phyloP scores from a whole-genome alignment of 78 protist genomes.

The Dictyostelium citrinum region DNA sequence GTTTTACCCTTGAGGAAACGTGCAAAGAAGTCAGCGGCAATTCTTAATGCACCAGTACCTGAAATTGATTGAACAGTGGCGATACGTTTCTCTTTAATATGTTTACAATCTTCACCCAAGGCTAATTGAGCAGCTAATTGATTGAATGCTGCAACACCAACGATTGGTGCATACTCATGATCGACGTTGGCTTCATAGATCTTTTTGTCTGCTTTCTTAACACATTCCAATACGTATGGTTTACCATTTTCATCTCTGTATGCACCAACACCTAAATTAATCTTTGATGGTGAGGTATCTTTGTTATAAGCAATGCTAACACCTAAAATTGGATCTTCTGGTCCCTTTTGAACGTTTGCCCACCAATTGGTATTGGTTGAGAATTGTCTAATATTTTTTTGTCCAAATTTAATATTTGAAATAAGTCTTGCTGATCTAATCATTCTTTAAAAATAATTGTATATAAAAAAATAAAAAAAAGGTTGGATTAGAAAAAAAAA shows the following conservation, averaged over 20 bases:
- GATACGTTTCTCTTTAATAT: constrained; percentile 47
- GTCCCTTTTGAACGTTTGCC: constrained; percentile 78
- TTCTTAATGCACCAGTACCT: constrained; percentile 98
- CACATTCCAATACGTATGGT: constrained; percentile 82
- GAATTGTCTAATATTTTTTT: neutral
- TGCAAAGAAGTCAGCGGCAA: constrained; percentile 87
- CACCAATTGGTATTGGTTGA: constrained; percentile 20
- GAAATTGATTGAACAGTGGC: constrained; percentile 94
- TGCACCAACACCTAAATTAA: constrained; percentile 92
- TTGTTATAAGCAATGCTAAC: constrained; percentile 77
- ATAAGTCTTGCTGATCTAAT: neutral
- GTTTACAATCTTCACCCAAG: constrained; percentile 43
- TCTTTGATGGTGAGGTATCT: constrained; percentile 81
- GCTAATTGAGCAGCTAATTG: constrained; percentile 58
- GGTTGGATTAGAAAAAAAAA: neutral
- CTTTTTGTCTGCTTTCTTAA: constrained; percentile 85
- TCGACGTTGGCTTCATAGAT: constrained; percentile 47
- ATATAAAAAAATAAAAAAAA: neutral
- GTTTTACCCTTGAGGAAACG: constrained; percentile 43
- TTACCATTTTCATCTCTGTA: constrained; percentile 87
- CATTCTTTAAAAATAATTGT: neutral
- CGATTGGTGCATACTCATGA: constrained; percentile 93
- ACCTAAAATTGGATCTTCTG: constrained; percentile 91
- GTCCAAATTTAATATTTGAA: neutral
- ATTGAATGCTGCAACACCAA: constrained; percentile 82